Percentiles rank a stretch among this genome's conserved stretches.
These are phyloP conservation scores for Morella rubra DNA, from an alignment of 306 rosid genomes.

Conservation along the genomic window DNA sequence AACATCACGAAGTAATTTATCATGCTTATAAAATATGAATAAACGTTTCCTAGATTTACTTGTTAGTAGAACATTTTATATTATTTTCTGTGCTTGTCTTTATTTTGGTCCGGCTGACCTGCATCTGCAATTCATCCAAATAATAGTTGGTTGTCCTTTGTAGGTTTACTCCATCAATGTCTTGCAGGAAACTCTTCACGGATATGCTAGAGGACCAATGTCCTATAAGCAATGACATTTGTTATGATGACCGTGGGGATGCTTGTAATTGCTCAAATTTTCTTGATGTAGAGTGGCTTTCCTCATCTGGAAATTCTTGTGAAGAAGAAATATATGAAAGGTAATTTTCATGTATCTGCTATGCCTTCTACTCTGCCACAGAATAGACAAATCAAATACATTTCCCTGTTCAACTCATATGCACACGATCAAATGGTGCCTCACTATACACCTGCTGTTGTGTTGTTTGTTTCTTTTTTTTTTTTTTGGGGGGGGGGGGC, in stretches of 20 bases:
- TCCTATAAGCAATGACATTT: conserved; percentile 45
- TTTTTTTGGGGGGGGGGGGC: neutral
- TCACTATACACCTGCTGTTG: neutral
- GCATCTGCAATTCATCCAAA: conserved; percentile 12
- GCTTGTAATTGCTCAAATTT: conserved; percentile 70
- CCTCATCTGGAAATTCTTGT: conserved; percentile 87
- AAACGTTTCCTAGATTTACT: neutral
- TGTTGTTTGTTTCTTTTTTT: neutral
- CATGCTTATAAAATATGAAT: neutral
- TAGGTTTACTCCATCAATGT: conserved; percentile 42
- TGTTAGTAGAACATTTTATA: neutral
- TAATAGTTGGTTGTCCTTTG: conserved; percentile 1
- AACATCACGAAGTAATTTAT: neutral
- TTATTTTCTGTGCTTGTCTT: conserved; percentile 12
- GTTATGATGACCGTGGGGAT: conserved; percentile 69
- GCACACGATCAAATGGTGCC: conserved; percentile 7
- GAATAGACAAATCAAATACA: neutral
- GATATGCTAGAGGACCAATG: conserved; percentile 50
- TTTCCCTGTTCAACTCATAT: neutral
- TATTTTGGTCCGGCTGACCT: conserved; percentile 21
- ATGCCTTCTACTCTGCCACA: conserved; percentile 3
- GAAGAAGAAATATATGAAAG: conserved; percentile 79
- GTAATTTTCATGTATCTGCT: conserved; percentile 34
- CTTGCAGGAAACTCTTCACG: conserved; percentile 45
- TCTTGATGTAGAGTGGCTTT: conserved; percentile 72